A percentile compares a stretch with the other conserved stretches of the same genome.
phyloP scores from a whole-genome alignment of 1,139 yeast genomes.

The Zygoascus hellenicus region DNA sequence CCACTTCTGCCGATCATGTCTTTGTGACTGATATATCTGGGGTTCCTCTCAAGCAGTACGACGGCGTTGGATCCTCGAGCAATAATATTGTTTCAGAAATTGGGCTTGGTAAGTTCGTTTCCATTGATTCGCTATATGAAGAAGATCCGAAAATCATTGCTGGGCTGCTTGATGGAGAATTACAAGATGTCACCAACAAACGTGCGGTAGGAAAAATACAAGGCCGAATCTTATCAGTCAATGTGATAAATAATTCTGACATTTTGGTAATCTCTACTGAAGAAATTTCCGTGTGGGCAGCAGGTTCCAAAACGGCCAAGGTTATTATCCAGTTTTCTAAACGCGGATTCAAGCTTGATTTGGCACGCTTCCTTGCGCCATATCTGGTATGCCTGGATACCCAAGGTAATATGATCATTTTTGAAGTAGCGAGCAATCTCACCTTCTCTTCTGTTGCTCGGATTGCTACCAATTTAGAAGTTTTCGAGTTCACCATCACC shows the following conservation, averaged over 20 bases:
- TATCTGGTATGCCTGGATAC: background rate
- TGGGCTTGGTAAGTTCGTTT: too few species aligned
- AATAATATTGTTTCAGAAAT: too few species aligned
- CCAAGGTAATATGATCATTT: background rate
- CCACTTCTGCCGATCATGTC: background rate
- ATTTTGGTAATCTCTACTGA: background rate
- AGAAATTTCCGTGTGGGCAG: background rate
- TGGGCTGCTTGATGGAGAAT: too few species aligned
- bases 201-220: too few species aligned
- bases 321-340: too few species aligned
- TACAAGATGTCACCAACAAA: too few species aligned
- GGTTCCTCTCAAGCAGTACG: background rate
- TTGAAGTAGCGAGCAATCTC: constrained; percentile 8
- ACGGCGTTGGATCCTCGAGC: too few species aligned
- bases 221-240: too few species aligned
- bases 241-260: background rate
- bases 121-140: too few species aligned
- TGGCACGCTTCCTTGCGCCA: background rate
- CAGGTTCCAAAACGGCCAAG: too few species aligned
- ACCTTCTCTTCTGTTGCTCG: constrained; percentile 11
- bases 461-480: constrained; percentile 13
- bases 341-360: too few species aligned
- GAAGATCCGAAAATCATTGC: too few species aligned
- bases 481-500: constrained; percentile 18
- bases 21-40: constrained; percentile 5